Conservation (phyloP, 1,139 yeast species). For the Candida albicans region DNA sequence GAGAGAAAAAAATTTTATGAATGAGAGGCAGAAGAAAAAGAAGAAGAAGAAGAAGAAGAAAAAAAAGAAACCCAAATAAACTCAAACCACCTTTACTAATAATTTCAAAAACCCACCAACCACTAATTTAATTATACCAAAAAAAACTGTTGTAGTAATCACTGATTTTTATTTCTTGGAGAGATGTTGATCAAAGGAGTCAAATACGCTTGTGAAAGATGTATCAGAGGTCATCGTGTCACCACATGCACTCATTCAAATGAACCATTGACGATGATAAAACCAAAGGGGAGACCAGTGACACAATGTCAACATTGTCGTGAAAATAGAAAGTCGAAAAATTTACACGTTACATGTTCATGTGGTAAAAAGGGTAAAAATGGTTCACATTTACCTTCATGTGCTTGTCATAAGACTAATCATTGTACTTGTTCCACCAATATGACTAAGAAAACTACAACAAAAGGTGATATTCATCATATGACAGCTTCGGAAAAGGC, state of each 20-base stretch:
- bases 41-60: too few species aligned
- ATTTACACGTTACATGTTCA: conserved; percentile 69
- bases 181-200: conserved; percentile 79
- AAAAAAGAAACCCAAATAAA: too few species aligned
- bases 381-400: conserved; percentile 48
- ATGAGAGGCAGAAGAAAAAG: too few species aligned
- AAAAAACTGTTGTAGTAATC: too few species aligned
- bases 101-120: too few species aligned
- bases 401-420: conserved; percentile 55
- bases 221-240: conserved; percentile 94
- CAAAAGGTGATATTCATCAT: conserved; percentile 15
- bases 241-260: conserved; percentile 92
- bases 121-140: too few species aligned
- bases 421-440: conserved; percentile 60
- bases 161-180: too few species aligned
- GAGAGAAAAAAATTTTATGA: too few species aligned
- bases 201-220: conserved; percentile 93
- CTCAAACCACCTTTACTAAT: too few species aligned
- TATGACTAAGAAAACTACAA: conserved; percentile 14
- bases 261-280: conserved; percentile 86
- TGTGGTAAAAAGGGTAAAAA: conserved; percentile 63
- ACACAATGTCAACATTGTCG: conserved; percentile 90
- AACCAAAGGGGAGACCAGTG: conserved; percentile 94
- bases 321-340: conserved; percentile 69
- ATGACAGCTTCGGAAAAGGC: conserved; percentile 25